These are phyloP conservation scores for Quercus robur DNA, from an alignment of 306 rosid species.

Conservation along the genomic window DNA sequence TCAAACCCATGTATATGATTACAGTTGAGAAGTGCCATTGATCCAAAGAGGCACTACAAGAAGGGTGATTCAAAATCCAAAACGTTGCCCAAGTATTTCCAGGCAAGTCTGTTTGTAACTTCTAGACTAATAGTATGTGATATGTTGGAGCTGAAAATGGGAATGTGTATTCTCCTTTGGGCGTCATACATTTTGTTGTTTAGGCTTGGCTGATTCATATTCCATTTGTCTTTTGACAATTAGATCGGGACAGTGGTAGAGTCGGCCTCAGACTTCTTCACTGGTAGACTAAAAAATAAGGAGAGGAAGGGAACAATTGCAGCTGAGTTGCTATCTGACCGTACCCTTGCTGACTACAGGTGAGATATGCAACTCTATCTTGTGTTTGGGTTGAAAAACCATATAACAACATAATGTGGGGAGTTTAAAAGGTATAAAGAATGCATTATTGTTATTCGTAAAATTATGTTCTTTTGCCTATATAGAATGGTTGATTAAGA, in stretches of 20 bases:
- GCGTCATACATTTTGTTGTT: neutral
- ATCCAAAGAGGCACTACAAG: conserved; percentile 91
- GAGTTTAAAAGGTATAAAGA: neutral
- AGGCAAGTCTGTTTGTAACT: conserved; percentile 47
- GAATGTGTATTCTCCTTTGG: neutral
- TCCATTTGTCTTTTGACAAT: conserved; percentile 7
- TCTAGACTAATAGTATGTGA: neutral
- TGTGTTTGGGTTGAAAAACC: neutral
- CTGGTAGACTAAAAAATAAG: conserved; percentile 74
- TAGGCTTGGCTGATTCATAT: neutral
- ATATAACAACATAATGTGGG: neutral
- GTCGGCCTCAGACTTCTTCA: conserved; percentile 62
- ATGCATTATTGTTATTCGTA: neutral
- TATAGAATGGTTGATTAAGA: neutral
- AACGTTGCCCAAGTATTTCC: conserved; percentile 66
- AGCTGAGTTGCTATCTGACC: conserved; percentile 58
- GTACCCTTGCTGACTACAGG: conserved; percentile 46
- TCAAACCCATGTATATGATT: conserved; percentile 13
- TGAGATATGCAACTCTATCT: conserved; percentile 12
- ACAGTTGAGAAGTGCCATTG: conserved; percentile 70
- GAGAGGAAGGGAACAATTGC: conserved; percentile 77
- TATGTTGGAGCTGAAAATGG: neutral
- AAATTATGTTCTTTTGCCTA: neutral
- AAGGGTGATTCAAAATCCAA: conserved; percentile 61
- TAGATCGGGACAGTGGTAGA: conserved; percentile 84